Evolutionary conservation across 192 early-diverging fungal genomes (phyloP).

Genomic region (Coemansia sp.): DNA sequence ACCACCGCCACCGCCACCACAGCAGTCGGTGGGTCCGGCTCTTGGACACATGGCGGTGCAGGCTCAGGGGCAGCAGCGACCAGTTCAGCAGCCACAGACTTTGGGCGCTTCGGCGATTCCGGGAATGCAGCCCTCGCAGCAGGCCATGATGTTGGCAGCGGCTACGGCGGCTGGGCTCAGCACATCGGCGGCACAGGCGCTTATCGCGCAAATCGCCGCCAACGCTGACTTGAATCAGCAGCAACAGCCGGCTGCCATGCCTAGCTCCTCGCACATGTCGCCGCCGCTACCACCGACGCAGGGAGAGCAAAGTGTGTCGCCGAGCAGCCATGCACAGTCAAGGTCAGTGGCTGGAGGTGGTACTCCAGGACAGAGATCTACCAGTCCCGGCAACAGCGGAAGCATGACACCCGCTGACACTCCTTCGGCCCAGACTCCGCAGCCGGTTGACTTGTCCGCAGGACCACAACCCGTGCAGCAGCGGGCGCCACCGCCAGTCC

Average conservation of each 20-base stretch:
- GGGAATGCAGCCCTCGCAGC: conserved; percentile 33
- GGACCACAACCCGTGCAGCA: not conserved
- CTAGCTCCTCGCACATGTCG: not conserved
- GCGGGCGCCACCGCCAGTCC: conserved; percentile 7
- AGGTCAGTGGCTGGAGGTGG: not conserved
- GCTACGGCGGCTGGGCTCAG: conserved; percentile 38
- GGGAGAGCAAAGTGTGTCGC: not conserved
- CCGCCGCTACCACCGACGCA: not conserved
- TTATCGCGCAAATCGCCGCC: conserved; percentile 40
- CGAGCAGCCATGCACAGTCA: not conserved
- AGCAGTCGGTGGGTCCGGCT: not conserved
- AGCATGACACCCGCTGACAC: not conserved
- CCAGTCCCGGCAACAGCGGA: not conserved
- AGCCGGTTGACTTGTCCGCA: not conserved
- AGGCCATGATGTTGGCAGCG: conserved; percentile 43
- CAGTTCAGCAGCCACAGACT: conserved; percentile 14
- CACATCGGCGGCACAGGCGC: conserved; percentile 26
- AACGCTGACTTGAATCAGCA: conserved; percentile 21
- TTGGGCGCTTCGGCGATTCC: not conserved
- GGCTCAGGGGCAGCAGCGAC: conserved; percentile 7
- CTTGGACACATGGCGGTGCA: not conserved
- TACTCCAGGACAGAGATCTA: not conserved
- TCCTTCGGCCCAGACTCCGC: not conserved
- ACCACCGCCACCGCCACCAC: not conserved
- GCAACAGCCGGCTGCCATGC: conserved; percentile 8